Conservation (phyloP, 176 grass and related monocot species). For the maize (Zea mays) region DNA sequence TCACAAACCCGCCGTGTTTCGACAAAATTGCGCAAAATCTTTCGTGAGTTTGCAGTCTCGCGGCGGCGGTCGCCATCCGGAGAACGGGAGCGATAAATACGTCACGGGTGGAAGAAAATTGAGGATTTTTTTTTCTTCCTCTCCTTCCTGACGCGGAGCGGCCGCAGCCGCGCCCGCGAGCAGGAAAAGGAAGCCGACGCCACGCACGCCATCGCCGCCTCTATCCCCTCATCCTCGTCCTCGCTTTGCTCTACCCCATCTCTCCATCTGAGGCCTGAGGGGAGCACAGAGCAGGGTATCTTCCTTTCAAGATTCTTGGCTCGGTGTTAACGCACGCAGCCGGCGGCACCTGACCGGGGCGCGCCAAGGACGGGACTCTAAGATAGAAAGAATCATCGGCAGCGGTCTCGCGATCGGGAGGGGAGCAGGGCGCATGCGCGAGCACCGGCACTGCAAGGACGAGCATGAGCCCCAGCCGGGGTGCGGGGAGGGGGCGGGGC, state of each 20-base stretch:
- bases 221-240: not conserved
- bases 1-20: not conserved
- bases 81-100: constrained; percentile 7
- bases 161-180: not conserved
- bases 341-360: not conserved
- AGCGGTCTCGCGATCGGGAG: not conserved
- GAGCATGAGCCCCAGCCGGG: constrained; percentile 31
- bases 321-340: not conserved
- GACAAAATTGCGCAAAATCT: not conserved
- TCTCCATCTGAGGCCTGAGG: not conserved
- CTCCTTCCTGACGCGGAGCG: not conserved
- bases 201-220: constrained; percentile 11
- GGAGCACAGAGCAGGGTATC: not conserved
- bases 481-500: constrained; percentile 60
- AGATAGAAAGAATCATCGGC: not conserved
- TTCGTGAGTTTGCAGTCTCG: not conserved
- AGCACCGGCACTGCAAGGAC: constrained; percentile 15
- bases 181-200: not conserved
- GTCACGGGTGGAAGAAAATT: constrained; percentile 20
- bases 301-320: not conserved
- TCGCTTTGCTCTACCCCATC: constrained; percentile 24
- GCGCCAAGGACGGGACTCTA: not conserved
- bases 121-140: not conserved
- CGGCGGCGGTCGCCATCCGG: not conserved
- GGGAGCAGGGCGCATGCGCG: constrained; percentile 3